Conservation (phyloP, 1,284 basidiomycete species). For the Ceratobasidium sp. region DNA sequence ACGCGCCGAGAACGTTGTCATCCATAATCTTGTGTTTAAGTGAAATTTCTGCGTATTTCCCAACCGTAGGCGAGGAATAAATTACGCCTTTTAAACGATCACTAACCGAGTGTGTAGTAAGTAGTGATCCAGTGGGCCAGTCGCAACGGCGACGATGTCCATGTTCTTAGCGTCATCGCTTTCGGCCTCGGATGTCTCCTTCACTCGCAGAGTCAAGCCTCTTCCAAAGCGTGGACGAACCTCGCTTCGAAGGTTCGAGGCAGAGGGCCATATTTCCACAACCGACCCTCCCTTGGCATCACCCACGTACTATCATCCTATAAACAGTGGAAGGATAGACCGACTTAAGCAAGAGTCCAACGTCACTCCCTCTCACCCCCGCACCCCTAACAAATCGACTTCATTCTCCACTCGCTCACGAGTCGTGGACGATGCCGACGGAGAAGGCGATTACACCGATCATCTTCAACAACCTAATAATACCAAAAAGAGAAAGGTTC, state of each 20-base stretch:
- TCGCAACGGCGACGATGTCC: constrained; percentile 14
- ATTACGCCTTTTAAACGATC: not conserved
- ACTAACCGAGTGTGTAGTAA: not conserved
- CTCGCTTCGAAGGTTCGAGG: constrained; percentile 44
- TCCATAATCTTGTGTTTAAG: not conserved
- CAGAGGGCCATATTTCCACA: not conserved
- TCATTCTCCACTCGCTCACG: constrained; percentile 46
- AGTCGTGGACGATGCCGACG: constrained; percentile 56
- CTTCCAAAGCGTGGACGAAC: constrained; percentile 73
- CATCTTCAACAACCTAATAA: constrained; percentile 76
- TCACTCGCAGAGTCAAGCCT: constrained; percentile 62
- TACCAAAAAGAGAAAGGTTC: constrained; percentile 83
- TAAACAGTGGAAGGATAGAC: constrained; percentile 32
- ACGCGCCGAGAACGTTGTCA: constrained; percentile 11
- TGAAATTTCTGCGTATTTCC: not conserved
- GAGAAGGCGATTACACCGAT: constrained; percentile 65
- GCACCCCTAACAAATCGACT: constrained; percentile 6
- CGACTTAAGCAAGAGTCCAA: constrained; percentile 19
- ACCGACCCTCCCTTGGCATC: not conserved
- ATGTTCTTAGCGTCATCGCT: constrained; percentile 31
- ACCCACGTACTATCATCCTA: constrained; percentile 9
- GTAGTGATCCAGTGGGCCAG: not conserved
- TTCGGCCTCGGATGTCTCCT: constrained; percentile 49
- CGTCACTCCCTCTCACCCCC: constrained; percentile 4
- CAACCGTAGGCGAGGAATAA: constrained; percentile 8